Evolutionary conservation across 2,329 filamentous ascomycete genomes (phyloP), one percentile per base, ranked within the genome.

Genomic region (Trichophyton benhamiae): DNA sequence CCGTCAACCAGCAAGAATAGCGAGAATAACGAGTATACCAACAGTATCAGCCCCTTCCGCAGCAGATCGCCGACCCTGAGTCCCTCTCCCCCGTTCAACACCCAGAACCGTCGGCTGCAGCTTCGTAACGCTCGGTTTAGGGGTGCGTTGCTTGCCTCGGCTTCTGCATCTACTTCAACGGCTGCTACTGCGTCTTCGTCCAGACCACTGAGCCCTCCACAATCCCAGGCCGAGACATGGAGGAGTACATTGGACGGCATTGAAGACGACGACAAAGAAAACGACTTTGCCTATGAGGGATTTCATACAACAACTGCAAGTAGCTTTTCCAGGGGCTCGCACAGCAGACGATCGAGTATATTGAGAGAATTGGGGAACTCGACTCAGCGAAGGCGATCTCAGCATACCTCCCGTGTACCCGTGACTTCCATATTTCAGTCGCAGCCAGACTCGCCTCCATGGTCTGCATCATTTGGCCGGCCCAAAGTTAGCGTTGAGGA

Each of bases 291-390:
- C 8, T 44, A 46, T 48, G 55, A 58, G n/a, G n/a, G 25, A 41
- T 44, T 17, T 20, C 46, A 27, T 36, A 22, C 41, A 13, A 44
- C 38, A 17, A 30, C 52, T 27, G 46, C 55, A 2, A 20, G 17
- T 38, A 38, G 9, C 33, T 11, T 38, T 13, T 9, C 33, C 33
- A 38, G 33, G 27, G 33, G 33, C 17, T 8, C 11, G 9, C 59
- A 63, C 17, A 65, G 63, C 25, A 65, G 65, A 44, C 65, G 64
- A 17, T 64, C 66, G 30, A 71, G 68, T 36, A 68, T 72, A 17
- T 44, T 73, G 46, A 68, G 69, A 59, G 71, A 72, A 58, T 66
- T 72, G 15, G 67, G 67, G 36, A 70, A 69, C 60, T 72, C 69
- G 22, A 66, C 67, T 15, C 64, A 66, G 42, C 64, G 67, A 22